Evolutionary conservation across 192 early-diverging fungal genomes (phyloP), one percentile per base, ranked within the genome.

Genomic region (Coemansia sp.): DNA sequence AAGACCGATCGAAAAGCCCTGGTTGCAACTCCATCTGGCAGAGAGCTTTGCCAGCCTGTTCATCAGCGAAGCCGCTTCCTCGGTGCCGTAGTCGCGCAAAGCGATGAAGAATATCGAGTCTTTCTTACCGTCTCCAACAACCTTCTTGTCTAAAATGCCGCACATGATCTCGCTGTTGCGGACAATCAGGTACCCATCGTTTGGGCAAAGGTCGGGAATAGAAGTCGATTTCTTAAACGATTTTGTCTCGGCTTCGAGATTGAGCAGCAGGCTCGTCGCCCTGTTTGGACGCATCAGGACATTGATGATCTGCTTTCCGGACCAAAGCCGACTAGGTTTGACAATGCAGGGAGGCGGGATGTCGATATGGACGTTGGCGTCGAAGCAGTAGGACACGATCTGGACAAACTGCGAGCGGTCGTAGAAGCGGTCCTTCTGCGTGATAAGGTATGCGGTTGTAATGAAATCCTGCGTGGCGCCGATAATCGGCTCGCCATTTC

Each of bases 401-500:
- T 97, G 95, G 18, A 89, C 83, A 84, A 99, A 96, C 74, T 92
- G 90, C 10, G 93, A 84, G 10, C 98, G 93, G 77, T 93, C 92
- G 76, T 95, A 99, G 77, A 98, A 98, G 34, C 88, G 85, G 79
- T 98, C 97, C 83, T 95, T 97, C 46, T 91, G 87, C 7, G 97
- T 94, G 39, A 99, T 84, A 45, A 99, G 83, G 64, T 94, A 99
- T 12, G 94, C 90, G 0, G 96, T 92, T 6, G 98, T 98, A 70
- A 99, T 94, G 81, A 99, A 99, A 89, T 99, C 98, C 83, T 99
- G 98, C 44, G 95, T 99, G 24, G 98, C 98, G 21, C 96, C 97
- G 85, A 99, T 96, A 41, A 98, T 79, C 16, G 96, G 96, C 68
- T 98, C 96, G 60, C 98, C 98, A 84, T 98, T 98, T 73, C 97